Evolutionary conservation across 106 monocot genomes (phyloP).

Genomic region (Allium cepa): DNA sequence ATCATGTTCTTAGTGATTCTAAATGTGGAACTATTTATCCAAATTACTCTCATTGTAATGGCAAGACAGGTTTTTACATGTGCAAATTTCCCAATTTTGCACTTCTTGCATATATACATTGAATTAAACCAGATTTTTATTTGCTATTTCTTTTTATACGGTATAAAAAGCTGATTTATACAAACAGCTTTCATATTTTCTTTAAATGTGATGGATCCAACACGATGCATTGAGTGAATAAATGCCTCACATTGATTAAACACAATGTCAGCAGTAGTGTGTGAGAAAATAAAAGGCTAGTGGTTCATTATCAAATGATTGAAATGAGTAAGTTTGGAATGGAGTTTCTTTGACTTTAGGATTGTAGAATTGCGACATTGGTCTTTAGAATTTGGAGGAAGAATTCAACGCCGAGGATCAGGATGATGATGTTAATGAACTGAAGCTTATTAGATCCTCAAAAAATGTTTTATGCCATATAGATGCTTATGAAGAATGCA

Average conservation of each 20-base stretch:
- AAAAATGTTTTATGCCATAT: too few species aligned
- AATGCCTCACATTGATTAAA: neutral
- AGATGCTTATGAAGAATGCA: too few species aligned
- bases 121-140: too few species aligned
- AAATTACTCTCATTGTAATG: conserved; percentile 79
- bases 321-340: conserved; percentile 36
- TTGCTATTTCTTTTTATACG: conserved; percentile 15
- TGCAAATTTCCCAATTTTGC: neutral
- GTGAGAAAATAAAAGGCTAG: conserved; percentile 37
- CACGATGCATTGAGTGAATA: conserved; percentile 44
- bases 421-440: too few species aligned
- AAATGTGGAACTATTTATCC: conserved; percentile 87
- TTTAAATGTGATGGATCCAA: conserved; percentile 48
- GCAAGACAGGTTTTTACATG: conserved; percentile 55
- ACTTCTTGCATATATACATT: neutral
- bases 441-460: too few species aligned
- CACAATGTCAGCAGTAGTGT: conserved; percentile 25
- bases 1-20: conserved; percentile 75
- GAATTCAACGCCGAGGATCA: too few species aligned
- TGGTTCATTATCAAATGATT: conserved; percentile 51
- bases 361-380: conserved; percentile 49
- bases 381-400: conserved; percentile 21
- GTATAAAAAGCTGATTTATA: conserved; percentile 83
- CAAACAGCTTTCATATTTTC: conserved; percentile 82
- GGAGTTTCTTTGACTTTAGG: conserved; percentile 78